These are phyloP conservation scores for Coleophoma eucalyptorum DNA, from an alignment of 2,329 filamentous ascomycete species.

Conservation along the genomic window DNA sequence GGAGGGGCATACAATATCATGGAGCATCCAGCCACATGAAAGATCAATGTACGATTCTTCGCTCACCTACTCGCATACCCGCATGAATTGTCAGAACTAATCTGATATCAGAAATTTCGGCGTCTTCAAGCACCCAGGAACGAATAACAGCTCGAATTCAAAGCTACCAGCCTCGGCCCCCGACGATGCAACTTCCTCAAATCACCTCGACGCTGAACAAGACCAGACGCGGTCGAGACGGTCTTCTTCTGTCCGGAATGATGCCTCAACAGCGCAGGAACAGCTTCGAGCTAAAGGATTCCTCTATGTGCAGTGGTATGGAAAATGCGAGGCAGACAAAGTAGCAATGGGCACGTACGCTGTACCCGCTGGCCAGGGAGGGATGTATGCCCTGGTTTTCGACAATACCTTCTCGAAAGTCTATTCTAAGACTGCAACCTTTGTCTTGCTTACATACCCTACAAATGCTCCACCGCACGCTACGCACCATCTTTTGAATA, in stretches of 20 bases:
- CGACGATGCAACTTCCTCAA: constrained; percentile 17
- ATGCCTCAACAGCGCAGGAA: constrained; percentile 56
- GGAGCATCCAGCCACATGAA: constrained; percentile 96
- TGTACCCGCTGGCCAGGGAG: constrained; percentile 68
- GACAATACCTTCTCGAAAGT: constrained; percentile 99
- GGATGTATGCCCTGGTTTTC: constrained; percentile 95
- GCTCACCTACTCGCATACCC: no score
- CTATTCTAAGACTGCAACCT: constrained; percentile 89
- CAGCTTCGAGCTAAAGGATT: constrained; percentile 64
- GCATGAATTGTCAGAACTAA: constrained; percentile 8
- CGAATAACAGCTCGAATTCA: constrained; percentile 16
- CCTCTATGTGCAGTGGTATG: constrained; percentile 76
- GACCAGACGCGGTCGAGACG: constrained; percentile 23
- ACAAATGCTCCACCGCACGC: constrained; percentile 75
- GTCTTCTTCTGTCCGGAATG: constrained; percentile 43
- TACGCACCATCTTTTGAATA: constrained; percentile 63
- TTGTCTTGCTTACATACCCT: constrained; percentile 92
- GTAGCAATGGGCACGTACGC: constrained; percentile 88
- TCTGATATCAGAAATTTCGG: constrained; percentile 71
- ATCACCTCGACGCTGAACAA: constrained; percentile 17
- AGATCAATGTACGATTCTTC: constrained; percentile 71
- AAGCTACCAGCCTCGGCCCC: constrained; percentile 9
- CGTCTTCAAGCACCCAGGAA: constrained; percentile 84
- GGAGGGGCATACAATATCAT: constrained; percentile 87
- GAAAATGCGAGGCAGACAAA: constrained; percentile 95